Percentiles rank a stretch among this genome's conserved stretches.
These are phyloP conservation scores for Iberis amara DNA, from an alignment of 441 rosid genomes.

Conservation along the genomic window DNA sequence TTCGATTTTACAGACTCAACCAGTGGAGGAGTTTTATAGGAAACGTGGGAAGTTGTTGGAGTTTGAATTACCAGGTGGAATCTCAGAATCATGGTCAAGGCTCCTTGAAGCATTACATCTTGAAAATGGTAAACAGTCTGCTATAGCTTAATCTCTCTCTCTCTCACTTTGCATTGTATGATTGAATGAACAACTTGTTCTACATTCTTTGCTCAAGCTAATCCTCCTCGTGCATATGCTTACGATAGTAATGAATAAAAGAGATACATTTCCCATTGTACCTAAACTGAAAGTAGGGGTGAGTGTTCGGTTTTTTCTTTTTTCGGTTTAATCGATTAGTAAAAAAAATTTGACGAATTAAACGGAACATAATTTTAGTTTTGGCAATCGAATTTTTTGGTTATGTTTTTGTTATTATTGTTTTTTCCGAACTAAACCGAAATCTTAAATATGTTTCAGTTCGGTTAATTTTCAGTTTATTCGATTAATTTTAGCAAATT, in stretches of 20 bases:
- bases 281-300: too few relatives aligned
- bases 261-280: constrained; percentile 15
- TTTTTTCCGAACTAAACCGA: too few relatives aligned
- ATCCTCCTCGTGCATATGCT: constrained; percentile 15
- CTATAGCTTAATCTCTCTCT: constrained; percentile 41
- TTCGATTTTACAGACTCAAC: constrained; percentile 51
- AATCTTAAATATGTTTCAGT: too few relatives aligned
- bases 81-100: constrained; percentile 93
- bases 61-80: constrained; percentile 93
- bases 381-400: too few relatives aligned
- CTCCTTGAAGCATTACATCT: constrained; percentile 81
- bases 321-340: too few relatives aligned
- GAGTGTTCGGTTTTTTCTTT: too few relatives aligned
- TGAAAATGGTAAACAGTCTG: constrained; percentile 57
- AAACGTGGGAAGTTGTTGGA: constrained; percentile 65
- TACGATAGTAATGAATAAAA: constrained; percentile 25
- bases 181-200: constrained; percentile 17
- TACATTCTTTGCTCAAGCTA: constrained; percentile 31
- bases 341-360: too few relatives aligned
- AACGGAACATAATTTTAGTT: too few relatives aligned
- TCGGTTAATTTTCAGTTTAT: too few relatives aligned
- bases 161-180: constrained; percentile 1
- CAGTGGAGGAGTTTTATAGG: constrained; percentile 81
- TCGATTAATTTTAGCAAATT: too few relatives aligned
- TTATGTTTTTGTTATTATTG: too few relatives aligned